Conservation (phyloP, 352 stramenopile genomes). For the Thalassiosira hispida region DNA sequence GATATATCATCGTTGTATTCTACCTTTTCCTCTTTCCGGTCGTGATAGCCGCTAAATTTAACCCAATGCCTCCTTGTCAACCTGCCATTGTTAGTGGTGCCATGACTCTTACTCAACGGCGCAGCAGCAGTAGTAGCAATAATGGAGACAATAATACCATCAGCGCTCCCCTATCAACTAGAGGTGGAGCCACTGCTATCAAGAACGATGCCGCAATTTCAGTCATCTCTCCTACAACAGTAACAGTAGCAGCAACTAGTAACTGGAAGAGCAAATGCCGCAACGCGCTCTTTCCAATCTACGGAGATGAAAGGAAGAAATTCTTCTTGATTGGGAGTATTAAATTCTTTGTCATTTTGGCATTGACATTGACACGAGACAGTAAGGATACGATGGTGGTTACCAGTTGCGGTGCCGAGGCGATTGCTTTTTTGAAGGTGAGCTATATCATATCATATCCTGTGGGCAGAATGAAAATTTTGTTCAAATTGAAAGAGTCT, state of each 20-base stretch:
- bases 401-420: slow-evolving; percentile 88
- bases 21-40: too few species aligned
- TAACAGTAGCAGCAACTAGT: slow-evolving; percentile 9
- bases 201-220: neutral
- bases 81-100: too few species aligned
- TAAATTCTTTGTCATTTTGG: slow-evolving; percentile 89
- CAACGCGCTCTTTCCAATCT: slow-evolving; percentile 70
- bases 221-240: neutral
- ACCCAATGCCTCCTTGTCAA: too few species aligned
- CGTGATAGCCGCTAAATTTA: too few species aligned
- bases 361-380: slow-evolving; percentile 87
- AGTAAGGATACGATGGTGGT: slow-evolving; percentile 89
- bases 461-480: neutral
- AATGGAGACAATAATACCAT: too few species aligned
- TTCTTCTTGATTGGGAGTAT: slow-evolving; percentile 86
- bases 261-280: slow-evolving; percentile 4
- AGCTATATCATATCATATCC: slow-evolving; percentile 11
- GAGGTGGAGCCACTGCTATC: neutral
- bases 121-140: too few species aligned
- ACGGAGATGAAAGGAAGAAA: slow-evolving; percentile 77
- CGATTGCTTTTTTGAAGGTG: slow-evolving; percentile 89
- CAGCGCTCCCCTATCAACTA: too few species aligned
- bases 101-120: too few species aligned
- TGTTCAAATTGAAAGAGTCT: too few species aligned
- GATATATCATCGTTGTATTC: too few species aligned